Evolutionary conservation across 768 basidiomycete species (phyloP).

Genomic region (Rubroboletus satanas): DNA sequence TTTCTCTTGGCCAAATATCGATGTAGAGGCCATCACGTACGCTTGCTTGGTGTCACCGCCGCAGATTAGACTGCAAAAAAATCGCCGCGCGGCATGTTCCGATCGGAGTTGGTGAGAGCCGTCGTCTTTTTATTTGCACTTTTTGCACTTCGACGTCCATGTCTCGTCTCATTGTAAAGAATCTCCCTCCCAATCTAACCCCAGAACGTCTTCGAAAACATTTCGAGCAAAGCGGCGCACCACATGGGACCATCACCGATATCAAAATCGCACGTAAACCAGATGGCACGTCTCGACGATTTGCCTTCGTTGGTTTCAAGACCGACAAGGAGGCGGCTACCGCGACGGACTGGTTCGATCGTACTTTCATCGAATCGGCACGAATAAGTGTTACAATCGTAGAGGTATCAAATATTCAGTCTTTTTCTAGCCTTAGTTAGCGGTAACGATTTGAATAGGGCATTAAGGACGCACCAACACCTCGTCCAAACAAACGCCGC

Average conservation of each 20-base stretch:
- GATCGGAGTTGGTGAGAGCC: slow-evolving; percentile 19
- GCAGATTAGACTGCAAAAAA: background rate
- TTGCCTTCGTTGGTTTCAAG: slow-evolving; percentile 93
- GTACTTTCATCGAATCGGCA: slow-evolving; percentile 77
- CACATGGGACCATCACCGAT: slow-evolving; percentile 77
- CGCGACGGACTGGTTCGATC: slow-evolving; percentile 81
- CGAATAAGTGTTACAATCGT: slow-evolving; percentile 73
- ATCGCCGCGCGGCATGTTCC: slow-evolving; percentile 17
- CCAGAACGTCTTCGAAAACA: slow-evolving; percentile 61
- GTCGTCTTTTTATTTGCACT: background rate
- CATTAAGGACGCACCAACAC: slow-evolving; percentile 61
- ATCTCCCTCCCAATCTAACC: slow-evolving; percentile 68
- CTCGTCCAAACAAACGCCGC: slow-evolving; percentile 68
- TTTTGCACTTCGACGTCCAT: slow-evolving; percentile 34
- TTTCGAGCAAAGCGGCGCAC: slow-evolving; percentile 59
- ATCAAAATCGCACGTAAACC: slow-evolving; percentile 71
- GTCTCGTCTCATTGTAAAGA: slow-evolving; percentile 84
- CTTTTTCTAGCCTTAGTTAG: background rate
- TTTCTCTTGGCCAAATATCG: slow-evolving; percentile 43
- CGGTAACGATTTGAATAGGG: slow-evolving; percentile 42
- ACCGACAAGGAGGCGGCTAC: slow-evolving; percentile 66
- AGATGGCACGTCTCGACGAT: slow-evolving; percentile 78
- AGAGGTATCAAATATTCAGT: slow-evolving; percentile 45
- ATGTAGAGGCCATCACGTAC: slow-evolving; percentile 21
- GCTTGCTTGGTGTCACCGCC: background rate